phyloP scores from a whole-genome alignment of 2,329 filamentous ascomycete genomes.

The Colletotrichum abscissum region DNA sequence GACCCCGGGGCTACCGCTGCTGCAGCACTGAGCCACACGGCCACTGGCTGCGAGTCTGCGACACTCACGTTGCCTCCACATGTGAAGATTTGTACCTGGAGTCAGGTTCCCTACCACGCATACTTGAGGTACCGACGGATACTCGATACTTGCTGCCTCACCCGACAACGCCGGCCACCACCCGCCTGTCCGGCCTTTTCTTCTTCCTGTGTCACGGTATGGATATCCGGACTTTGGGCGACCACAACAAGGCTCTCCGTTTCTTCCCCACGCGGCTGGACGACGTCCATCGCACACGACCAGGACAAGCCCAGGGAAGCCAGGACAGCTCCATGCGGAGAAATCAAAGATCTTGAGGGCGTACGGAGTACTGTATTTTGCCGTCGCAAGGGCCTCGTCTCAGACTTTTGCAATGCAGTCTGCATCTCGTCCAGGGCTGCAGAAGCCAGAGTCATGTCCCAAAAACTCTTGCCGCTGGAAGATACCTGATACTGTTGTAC shows the following conservation, averaged over 20 bases:
- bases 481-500: neutral
- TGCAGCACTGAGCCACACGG: neutral
- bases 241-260: neutral
- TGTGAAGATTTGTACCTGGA: conserved; percentile 20
- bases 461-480: neutral
- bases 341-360: neutral
- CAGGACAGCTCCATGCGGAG: neutral
- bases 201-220: conserved; percentile 2
- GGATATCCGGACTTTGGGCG: neutral
- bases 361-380: neutral
- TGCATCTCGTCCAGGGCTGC: neutral
- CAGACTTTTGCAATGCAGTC: neutral
- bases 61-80: neutral
- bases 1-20: conserved; percentile 22
- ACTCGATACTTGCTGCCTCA: no score
- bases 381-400: conserved; percentile 13
- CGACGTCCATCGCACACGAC: neutral
- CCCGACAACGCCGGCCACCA: neutral
- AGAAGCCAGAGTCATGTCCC: conserved; percentile 18
- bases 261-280: conserved; percentile 9
- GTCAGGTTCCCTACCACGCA: neutral
- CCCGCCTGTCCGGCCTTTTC: conserved; percentile 13
- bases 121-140: no score
- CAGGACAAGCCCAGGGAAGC: neutral
- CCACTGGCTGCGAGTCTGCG: neutral